Conservation (phyloP, 805 yeast genomes). For the Kluyveromyces siamensis region DNA sequence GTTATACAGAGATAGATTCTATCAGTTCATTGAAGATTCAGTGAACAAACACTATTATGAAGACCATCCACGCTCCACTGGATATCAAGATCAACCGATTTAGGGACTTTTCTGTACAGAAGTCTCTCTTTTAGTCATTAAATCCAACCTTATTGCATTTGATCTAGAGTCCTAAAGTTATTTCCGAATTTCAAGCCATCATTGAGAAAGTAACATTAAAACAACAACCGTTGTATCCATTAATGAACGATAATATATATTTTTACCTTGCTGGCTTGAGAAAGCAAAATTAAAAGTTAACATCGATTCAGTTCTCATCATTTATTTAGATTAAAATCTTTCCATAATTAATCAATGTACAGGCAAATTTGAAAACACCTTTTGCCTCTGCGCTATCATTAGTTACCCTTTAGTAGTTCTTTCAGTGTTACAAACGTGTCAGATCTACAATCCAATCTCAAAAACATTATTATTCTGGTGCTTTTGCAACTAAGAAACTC, state of each 20-base stretch:
- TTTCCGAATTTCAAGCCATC: neutral
- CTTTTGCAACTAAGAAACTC: too few species aligned
- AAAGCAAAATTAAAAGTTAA: neutral
- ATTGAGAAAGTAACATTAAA: neutral
- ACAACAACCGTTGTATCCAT: neutral
- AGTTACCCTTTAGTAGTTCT: too few species aligned
- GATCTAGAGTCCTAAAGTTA: neutral
- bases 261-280: neutral
- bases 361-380: too few species aligned
- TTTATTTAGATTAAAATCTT: too few species aligned
- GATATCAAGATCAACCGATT: conserved; percentile 13
- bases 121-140: neutral
- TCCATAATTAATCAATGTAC: too few species aligned
- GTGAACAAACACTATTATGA: conserved; percentile 19
- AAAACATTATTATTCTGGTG: too few species aligned
- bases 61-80: conserved; percentile 17
- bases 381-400: too few species aligned
- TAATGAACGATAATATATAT: neutral
- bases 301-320: neutral
- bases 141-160: neutral
- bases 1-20: conserved; percentile 85
- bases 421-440: too few species aligned
- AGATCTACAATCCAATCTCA: too few species aligned
- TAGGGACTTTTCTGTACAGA: neutral
- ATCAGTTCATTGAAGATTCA: conserved; percentile 50